Evolutionary conservation across 306 rosid genomes (phyloP).

Genomic region (Ceratonia siliqua): DNA sequence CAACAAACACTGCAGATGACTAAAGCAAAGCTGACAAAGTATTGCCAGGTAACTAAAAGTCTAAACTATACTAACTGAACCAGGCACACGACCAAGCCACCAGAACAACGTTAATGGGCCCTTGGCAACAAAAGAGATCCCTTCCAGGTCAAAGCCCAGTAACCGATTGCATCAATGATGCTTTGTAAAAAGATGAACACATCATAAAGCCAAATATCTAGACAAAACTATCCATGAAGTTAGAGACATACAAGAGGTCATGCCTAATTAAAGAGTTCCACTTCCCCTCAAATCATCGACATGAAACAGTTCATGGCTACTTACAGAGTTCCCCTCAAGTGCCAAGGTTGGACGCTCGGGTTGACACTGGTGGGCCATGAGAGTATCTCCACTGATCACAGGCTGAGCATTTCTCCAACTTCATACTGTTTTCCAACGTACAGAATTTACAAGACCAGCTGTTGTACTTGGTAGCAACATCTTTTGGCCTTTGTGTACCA

Average conservation of each 20-base stretch:
- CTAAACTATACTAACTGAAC: too few relatives aligned
- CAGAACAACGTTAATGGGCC: too few relatives aligned
- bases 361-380: slow-evolving; percentile 48
- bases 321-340: background rate
- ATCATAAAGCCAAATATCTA: too few relatives aligned
- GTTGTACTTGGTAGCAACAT: slow-evolving; percentile 52
- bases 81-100: too few relatives aligned
- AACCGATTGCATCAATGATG: too few relatives aligned
- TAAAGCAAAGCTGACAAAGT: too few relatives aligned
- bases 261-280: background rate
- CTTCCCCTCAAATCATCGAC: background rate
- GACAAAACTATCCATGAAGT: background rate
- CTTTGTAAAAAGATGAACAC: too few relatives aligned
- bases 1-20: too few relatives aligned
- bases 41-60: too few relatives aligned
- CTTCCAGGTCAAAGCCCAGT: too few relatives aligned
- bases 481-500: slow-evolving; percentile 62
- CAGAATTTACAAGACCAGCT: slow-evolving; percentile 70
- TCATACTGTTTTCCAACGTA: slow-evolving; percentile 60
- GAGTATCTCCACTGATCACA: slow-evolving; percentile 86
- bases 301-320: background rate
- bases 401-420: slow-evolving; percentile 62
- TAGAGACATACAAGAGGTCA: background rate
- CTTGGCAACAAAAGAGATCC: too few relatives aligned
- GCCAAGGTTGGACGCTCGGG: slow-evolving; percentile 26